phyloP scores from a whole-genome alignment of 1,284 basidiomycete genomes.

The Chalciporus piperatoides region DNA sequence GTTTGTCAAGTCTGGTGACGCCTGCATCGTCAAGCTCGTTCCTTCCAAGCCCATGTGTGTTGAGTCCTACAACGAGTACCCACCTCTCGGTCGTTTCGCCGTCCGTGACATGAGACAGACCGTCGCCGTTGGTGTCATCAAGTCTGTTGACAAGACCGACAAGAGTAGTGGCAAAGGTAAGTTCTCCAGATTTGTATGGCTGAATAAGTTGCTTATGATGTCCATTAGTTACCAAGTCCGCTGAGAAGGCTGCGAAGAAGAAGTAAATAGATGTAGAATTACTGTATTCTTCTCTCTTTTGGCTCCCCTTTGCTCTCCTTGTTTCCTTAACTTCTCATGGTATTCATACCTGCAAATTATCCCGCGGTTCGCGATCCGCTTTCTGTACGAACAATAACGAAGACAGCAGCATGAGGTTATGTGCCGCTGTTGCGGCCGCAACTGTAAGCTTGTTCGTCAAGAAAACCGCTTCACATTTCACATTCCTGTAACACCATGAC shows the following conservation, averaged over 20 bases:
- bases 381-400: conserved; percentile 56
- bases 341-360: conserved; percentile 41
- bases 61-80: conserved; percentile 97
- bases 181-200: conserved; percentile 20
- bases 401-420: conserved; percentile 27
- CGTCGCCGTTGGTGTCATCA: conserved; percentile 97
- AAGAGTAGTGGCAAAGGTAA: conserved; percentile 81
- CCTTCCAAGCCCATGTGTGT: conserved; percentile 98
- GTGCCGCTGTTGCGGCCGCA: not conserved
- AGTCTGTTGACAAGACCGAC: conserved; percentile 91
- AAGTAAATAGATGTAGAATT: conserved; percentile 85
- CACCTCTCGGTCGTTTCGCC: conserved; percentile 98
- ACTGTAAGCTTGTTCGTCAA: not conserved
- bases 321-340: conserved; percentile 35
- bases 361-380: conserved; percentile 12
- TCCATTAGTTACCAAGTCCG: conserved; percentile 82
- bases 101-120: conserved; percentile 99
- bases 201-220: conserved; percentile 17
- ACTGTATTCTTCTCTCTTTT: conserved; percentile 48
- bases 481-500: not conserved
- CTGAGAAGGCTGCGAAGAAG: conserved; percentile 95
- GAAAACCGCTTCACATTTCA: not conserved
- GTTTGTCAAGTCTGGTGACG: conserved; percentile 96
- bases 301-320: conserved; percentile 37
- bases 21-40: conserved; percentile 96